phyloP scores from a whole-genome alignment of 345 rosid species.

The Psidium guajava region DNA sequence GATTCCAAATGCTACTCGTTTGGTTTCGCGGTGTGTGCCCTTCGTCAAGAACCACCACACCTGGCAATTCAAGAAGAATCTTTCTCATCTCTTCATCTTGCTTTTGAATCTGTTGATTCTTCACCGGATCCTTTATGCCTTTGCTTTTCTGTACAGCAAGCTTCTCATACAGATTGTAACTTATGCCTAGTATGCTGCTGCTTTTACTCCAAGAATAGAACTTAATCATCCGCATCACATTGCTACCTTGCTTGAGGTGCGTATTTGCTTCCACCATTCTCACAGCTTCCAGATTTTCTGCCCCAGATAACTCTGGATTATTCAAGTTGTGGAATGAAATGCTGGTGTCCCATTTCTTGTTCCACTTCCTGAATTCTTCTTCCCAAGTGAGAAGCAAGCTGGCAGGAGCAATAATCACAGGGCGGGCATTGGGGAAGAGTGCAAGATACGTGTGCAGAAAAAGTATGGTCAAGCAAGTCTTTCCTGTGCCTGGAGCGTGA shows the following conservation, averaged over 20 bases:
- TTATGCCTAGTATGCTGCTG: slow-evolving; percentile 43
- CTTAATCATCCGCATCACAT: slow-evolving; percentile 33
- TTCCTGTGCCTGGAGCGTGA: slow-evolving; percentile 85
- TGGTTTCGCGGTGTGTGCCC: slow-evolving; percentile 67
- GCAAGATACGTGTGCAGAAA: slow-evolving; percentile 45
- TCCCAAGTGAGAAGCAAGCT: slow-evolving; percentile 75
- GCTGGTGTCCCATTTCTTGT: slow-evolving; percentile 42
- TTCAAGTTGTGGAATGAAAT: slow-evolving; percentile 52
- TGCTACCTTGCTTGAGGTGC: neutral
- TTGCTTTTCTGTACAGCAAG: slow-evolving; percentile 23
- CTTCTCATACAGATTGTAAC: slow-evolving; percentile 44
- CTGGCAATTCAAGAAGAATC: slow-evolving; percentile 39
- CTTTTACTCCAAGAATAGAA: slow-evolving; percentile 46
- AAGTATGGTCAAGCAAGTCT: slow-evolving; percentile 51
- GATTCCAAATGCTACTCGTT: slow-evolving; percentile 41
- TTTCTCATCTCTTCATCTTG: slow-evolving; percentile 14
- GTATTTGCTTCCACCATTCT: neutral
- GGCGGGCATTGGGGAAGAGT: slow-evolving; percentile 38
- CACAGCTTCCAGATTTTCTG: slow-evolving; percentile 19
- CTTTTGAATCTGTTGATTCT: neutral
- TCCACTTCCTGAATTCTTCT: slow-evolving; percentile 63
- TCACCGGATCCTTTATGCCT: neutral
- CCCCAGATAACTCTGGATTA: slow-evolving; percentile 27
- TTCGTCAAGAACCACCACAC: slow-evolving; percentile 57
- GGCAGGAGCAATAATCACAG: slow-evolving; percentile 58